Percentiles rank a stretch among this genome's conserved stretches.
Conservation (phyloP, 2,329 filamentous ascomycete species). For the Nemania serpens region DNA sequence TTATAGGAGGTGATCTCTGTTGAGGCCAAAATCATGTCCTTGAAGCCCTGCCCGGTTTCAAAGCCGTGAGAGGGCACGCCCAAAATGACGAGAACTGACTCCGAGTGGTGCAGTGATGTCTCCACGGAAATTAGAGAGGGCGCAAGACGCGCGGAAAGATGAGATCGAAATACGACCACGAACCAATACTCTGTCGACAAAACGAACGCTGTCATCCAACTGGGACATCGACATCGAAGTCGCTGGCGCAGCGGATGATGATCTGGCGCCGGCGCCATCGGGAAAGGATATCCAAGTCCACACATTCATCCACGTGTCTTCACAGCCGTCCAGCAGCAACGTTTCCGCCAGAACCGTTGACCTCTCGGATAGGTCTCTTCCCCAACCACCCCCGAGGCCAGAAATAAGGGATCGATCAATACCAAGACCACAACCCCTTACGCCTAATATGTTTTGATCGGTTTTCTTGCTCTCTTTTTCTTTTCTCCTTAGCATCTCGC, state of each 20-base stretch:
- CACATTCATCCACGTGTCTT: constrained; percentile 22
- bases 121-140: constrained; percentile 10
- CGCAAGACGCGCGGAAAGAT: background rate
- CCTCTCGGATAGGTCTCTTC: constrained; percentile 21
- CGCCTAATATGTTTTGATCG: constrained; percentile 24
- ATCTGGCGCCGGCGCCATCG: constrained; percentile 1
- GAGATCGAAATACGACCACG: constrained; percentile 1
- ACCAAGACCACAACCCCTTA: constrained; percentile 20
- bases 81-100: too few species aligned
- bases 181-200: constrained; percentile 8
- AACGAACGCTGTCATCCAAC: constrained; percentile 16
- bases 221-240: constrained; percentile 26
- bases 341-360: constrained; percentile 5
- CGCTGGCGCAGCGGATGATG: background rate
- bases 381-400: constrained; percentile 13
- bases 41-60: too few species aligned
- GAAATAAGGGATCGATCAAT: constrained; percentile 19
- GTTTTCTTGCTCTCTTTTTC: background rate
- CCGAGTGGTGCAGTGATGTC: constrained; percentile 13
- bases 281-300: constrained; percentile 23
- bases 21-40: too few species aligned
- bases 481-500: background rate
- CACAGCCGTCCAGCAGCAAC: constrained; percentile 16
- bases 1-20: too few species aligned
- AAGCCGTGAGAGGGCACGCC: too few species aligned